Base-by-base conservation (phyloP, 345 rosid genomes). In the Limnanthes douglasii region DNA sequence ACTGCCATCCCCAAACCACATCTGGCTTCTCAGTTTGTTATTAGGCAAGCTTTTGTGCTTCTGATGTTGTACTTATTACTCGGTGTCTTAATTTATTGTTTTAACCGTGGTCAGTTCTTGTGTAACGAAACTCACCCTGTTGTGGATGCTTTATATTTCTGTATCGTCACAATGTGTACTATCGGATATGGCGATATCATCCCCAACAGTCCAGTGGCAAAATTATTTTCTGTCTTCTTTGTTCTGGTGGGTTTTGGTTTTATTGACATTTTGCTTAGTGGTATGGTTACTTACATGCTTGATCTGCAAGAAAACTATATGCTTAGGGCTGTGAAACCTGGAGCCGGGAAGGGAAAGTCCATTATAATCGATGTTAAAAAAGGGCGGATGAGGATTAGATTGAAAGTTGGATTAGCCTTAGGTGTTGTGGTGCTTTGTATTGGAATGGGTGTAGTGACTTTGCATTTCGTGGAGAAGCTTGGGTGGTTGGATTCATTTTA, bases 301-400 rank as follows among this genome's bases (percentile, higher is more conserved):
- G 94, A 90, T 51, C 63, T 90, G 65, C 98, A 84, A 65, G 95
- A 84, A 65, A 77, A 45, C 39, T 67, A 84, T 47, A 41, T 90
- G 61, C 45, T 80, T 54, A 70, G 76, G 46, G 57, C 78, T 33
- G 78, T 62, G 30, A 63, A 75, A 59, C 48, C 63, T 19, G 73
- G 56, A 30, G 68, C 33, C 1, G 44, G 62, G 11, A 49, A 68
- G 0, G 55, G 53, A 0, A 70, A 56, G 8, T 68, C 79, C 2
- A 72, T 61, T 50, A 80, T 90, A 16, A 53, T 90, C 15, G 95
- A 90, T 72, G 73, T 84, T 40, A 84, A 84, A 65, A 90, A 90
- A 45, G 98, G 98, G 18, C 79, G 98, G 45, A 84, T 84, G 88
- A 74, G 98, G 66, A 90, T 90, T 28, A 70, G 98, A 54, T 69